Evolutionary conservation across 805 yeast species (phyloP), one percentile per base, ranked within the genome.

Genomic region (Zygoascus flipseniorum): DNA sequence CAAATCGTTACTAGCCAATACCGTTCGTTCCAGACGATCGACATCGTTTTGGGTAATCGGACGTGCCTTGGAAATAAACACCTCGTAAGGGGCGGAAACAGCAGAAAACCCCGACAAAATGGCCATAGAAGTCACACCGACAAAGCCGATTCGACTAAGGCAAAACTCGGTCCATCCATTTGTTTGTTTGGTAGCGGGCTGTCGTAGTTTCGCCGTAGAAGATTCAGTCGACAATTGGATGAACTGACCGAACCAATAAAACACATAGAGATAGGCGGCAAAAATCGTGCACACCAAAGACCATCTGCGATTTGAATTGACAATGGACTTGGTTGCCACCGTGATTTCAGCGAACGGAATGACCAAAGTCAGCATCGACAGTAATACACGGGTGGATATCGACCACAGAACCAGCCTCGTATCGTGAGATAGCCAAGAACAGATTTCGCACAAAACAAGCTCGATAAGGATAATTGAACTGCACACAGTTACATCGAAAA

Each of bases 111-210:
- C 76, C 16, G 74, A 66, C 37, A 72, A 58, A 6, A 65, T 54
- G 0, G 74, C 75, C 74, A 72, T 72, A 18, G 69, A 58, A 1
- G 74, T 63, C 37, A 73, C 66, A 13, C 76, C 76, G n/a, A 69
- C 56, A 42, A 73, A 61, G 18, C 72, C 71, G 10, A 72, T 63
- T 31, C 70, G 52, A 8, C 72, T 67, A 9, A 71, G 62, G 23
- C 49, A 46, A 31, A 46, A 31, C 13, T 32, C 42, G n/a, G 13
- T 37, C 47, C 48, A 32, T 55, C 50, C 47, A 50, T 43, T 14
- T 54, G 54, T 42, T 4, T 42, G 26, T 44, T 28, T 14, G 23
- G 32, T n/a, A 5, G 45, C 10, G 31, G 46, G 28, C 44, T 31
- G 11, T 18, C 23, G 20, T 31, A 45, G 19, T 39, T 41, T n/a